Evolutionary conservation across 345 rosid species (phyloP).

Genomic region (Abelmoschus esculentus): DNA sequence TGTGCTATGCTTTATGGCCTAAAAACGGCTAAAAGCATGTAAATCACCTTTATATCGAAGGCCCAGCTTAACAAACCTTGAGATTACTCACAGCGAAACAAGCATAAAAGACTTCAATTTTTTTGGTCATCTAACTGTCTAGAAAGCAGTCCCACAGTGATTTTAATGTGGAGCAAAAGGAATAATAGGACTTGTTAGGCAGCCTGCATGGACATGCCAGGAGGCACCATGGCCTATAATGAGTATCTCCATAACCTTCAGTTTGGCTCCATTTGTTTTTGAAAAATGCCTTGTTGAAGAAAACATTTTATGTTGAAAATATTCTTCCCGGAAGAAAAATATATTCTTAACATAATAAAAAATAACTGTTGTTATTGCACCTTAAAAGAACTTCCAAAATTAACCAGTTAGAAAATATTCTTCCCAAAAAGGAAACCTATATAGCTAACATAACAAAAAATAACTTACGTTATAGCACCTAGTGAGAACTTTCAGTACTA

Average conservation of each 20-base stretch:
- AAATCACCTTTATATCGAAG: not conserved
- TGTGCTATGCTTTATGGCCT: not conserved
- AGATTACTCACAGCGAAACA: not conserved
- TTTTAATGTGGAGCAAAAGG: not conserved
- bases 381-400: not conserved
- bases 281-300: not conserved
- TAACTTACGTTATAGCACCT: too few species aligned
- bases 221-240: not conserved
- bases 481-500: too few species aligned
- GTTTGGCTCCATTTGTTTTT: not conserved
- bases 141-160: not conserved
- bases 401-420: not conserved
- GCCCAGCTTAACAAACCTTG: not conserved
- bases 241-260: not conserved
- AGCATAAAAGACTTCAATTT: conserved; percentile 2
- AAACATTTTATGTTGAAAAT: not conserved
- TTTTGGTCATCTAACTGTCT: not conserved
- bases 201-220: not conserved
- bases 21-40: conserved; percentile 1
- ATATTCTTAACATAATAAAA: not conserved
- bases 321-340: not conserved
- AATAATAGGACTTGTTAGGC: not conserved
- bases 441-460: too few species aligned
- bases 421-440: too few species aligned
- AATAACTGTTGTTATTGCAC: not conserved